phyloP scores from a whole-genome alignment of 768 basidiomycete genomes.

The Tulasnella sp. region DNA sequence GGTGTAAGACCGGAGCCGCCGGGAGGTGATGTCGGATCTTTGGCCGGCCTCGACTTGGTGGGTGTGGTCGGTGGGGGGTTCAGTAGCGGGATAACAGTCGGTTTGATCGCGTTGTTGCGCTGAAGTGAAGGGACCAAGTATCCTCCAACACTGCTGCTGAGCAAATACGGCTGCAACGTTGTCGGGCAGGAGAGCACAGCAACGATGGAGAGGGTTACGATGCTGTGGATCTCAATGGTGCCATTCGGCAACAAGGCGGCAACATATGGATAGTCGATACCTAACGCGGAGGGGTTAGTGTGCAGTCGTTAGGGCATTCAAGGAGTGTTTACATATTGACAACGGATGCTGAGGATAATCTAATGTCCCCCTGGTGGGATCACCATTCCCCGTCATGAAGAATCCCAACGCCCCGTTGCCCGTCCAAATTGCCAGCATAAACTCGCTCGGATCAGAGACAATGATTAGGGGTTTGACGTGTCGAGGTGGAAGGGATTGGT shows the following conservation, averaged over 20 bases:
- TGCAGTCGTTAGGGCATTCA: background rate
- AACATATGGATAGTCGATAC: slow-evolving; percentile 76
- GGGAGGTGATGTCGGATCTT: background rate
- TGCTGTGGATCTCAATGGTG: slow-evolving; percentile 74
- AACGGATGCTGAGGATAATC: slow-evolving; percentile 79
- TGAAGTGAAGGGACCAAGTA: slow-evolving; percentile 45
- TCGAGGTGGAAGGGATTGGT: slow-evolving; percentile 32
- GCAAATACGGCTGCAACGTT: slow-evolving; percentile 30
- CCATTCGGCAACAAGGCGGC: slow-evolving; percentile 73
- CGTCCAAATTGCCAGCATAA: slow-evolving; percentile 80
- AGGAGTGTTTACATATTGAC: slow-evolving; percentile 58
- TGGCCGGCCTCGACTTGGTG: background rate
- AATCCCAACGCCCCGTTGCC: slow-evolving; percentile 77
- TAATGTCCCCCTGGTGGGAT: slow-evolving; percentile 84
- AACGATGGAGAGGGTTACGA: slow-evolving; percentile 66
- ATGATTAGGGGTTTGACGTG: slow-evolving; percentile 64
- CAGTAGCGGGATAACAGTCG: slow-evolving; percentile 36
- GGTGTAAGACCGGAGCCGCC: slow-evolving; percentile 27
- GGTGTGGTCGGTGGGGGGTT: slow-evolving; percentile 23
- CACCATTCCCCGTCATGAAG: slow-evolving; percentile 78
- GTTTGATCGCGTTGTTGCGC: slow-evolving; percentile 42
- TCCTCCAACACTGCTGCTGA: slow-evolving; percentile 35
- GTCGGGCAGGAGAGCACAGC: slow-evolving; percentile 60
- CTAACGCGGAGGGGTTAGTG: slow-evolving; percentile 39
- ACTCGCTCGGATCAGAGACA: slow-evolving; percentile 72